Percentiles rank a stretch among this genome's conserved stretches.
These are phyloP conservation scores for Pichia sp. DNA, from an alignment of 1,139 yeast species.

Conservation along the genomic window DNA sequence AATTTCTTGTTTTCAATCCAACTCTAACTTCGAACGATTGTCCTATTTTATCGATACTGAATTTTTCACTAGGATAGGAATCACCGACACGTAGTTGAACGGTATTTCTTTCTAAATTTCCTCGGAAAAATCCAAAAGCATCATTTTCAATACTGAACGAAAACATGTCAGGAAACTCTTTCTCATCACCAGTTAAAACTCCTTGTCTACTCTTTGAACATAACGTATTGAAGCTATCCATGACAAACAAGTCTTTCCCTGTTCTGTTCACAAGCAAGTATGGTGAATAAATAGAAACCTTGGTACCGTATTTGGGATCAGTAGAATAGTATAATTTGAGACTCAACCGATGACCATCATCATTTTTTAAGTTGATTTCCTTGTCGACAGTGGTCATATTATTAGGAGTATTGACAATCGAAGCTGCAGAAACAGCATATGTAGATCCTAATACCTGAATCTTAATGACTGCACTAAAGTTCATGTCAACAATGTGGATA, in stretches of 20 bases:
- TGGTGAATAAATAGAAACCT: conserved; percentile 74
- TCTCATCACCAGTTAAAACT: conserved; percentile 27
- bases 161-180: conserved; percentile 67
- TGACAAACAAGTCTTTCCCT: conserved; percentile 57
- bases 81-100: conserved; percentile 66
- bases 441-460: conserved; percentile 66
- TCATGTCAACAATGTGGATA: conserved; percentile 76
- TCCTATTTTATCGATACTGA: conserved; percentile 89
- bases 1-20: conserved; percentile 51
- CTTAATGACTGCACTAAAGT: conserved; percentile 53
- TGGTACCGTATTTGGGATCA: conserved; percentile 50
- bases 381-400: conserved; percentile 29
- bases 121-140: conserved; percentile 24
- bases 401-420: conserved; percentile 64
- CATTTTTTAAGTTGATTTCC: conserved; percentile 39
- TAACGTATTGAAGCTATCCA: conserved; percentile 52
- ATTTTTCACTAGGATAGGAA: conserved; percentile 69
- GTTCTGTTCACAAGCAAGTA: conserved; percentile 80
- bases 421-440: conserved; percentile 70
- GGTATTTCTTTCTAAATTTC: conserved; percentile 49
- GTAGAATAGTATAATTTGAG: conserved; percentile 61
- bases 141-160: conserved; percentile 59
- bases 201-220: conserved; percentile 31
- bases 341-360: conserved; percentile 64
- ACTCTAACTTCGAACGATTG: conserved; percentile 66